Evolutionary conservation across 805 yeast genomes (phyloP), one percentile per base, ranked within the genome.

Genomic region (Pichia californica): DNA sequence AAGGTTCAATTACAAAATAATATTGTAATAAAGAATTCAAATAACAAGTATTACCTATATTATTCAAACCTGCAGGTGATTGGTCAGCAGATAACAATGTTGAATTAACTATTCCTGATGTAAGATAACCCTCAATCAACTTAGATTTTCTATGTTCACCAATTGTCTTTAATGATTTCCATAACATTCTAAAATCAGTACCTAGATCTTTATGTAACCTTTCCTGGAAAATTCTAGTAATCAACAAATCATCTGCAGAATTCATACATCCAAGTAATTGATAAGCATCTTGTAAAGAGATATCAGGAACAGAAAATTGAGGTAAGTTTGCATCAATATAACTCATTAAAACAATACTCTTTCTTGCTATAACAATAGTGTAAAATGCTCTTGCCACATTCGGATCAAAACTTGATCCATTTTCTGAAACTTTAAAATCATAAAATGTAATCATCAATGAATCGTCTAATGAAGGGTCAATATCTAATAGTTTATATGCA

Each of bases 1-100:
- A 67, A 0, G 96, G 97, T 44, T 77, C 76, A 36, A 93, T 77
- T 7, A 88, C 83, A 66, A 88, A 93, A 61, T 88, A 91, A 56
- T 83, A 91, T 58, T 91, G 99, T 33, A 91, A 66, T 38, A 93
- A 68, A 0, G 98, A 91, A 59, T 93, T 91, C 61, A 93, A 69
- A 53, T 89, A 89, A 62, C 99, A 93, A 0, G 99, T 91, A 59
- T 93, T 93, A 20, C 99, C 99, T 49, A 88, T 89, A 58, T 93
- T 93, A 62, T 83, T 86, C 56, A 93, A 70, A 0, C 99, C 99
- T 4, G 88, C 86, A 0, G 99, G 99, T 77, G 91, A 81, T 39
- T 76, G 73, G 14, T 75, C 80, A 0, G 78, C 74, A 0, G 88
- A 81, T 16, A 84, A 61, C 2, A 73, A 61, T 9, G 72, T 64